Evolutionary conservation across 768 basidiomycete species (phyloP).

Genomic region (Suillus luteus): DNA sequence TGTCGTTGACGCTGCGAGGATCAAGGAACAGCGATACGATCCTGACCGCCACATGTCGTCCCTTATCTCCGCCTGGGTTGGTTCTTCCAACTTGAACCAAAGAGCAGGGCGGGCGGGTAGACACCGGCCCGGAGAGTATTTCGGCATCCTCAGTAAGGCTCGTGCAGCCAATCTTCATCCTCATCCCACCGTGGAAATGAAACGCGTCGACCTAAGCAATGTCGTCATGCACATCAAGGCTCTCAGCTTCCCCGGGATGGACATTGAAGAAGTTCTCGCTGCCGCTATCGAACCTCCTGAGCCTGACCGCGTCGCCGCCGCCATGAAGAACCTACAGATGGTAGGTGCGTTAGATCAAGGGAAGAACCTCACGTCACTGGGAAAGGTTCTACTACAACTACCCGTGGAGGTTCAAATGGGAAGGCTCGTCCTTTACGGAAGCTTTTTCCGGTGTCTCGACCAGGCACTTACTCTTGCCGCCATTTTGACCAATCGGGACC

Average conservation of each 20-base stretch:
- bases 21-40: constrained; percentile 90
- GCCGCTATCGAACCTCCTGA: constrained; percentile 90
- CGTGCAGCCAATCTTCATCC: constrained; percentile 64
- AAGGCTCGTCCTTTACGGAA: constrained; percentile 84
- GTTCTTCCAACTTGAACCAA: constrained; percentile 87
- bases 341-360: constrained; percentile 81
- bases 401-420: constrained; percentile 92
- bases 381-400: constrained; percentile 83
- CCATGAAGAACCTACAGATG: constrained; percentile 78
- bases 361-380: constrained; percentile 82
- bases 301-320: constrained; percentile 70
- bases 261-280: constrained; percentile 83
- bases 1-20: constrained; percentile 85
- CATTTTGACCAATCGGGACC: constrained; percentile 85
- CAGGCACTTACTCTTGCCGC: constrained; percentile 89
- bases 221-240: constrained; percentile 98
- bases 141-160: constrained; percentile 69
- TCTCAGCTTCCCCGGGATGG: constrained; percentile 82
- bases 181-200: constrained; percentile 95
- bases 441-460: constrained; percentile 92
- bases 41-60: constrained; percentile 87
- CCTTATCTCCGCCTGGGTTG: constrained; percentile 89
- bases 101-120: constrained; percentile 91
- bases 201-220: constrained; percentile 83
- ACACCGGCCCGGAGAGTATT: constrained; percentile 90